Base-by-base conservation (phyloP, 176 grass and related monocot species). In the Eragrostis nindensis region DNA sequence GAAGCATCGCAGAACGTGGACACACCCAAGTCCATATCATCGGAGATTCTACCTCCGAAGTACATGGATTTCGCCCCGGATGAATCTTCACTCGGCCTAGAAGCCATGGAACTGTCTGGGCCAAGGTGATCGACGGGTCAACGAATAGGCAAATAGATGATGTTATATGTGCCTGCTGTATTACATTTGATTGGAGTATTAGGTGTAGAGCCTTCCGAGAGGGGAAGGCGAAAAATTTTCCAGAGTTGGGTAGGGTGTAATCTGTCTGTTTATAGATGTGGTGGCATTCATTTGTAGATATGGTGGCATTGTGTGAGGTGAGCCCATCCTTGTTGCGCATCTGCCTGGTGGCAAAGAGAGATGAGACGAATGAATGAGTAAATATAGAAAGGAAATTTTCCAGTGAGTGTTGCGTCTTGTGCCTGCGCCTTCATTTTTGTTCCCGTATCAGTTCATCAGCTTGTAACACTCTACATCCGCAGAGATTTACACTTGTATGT, bases 21-120 rank as follows among this genome's bases (percentile, higher is more conserved):
- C 19, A 83, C 90, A 0, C 88, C 88, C 0, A 93, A 93, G 62
- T 98, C 90, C 0, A 25, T 76, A 8, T 94, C 92, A 7, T 80
- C 80, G 9, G 95, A 98, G 66, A 68, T 90, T 25, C 64, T 85
- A 17, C 88, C 92, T 68, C 88, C 78, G 3, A 92, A 89, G 16
- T 98, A 91, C 84, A 80, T 89, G 79, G 92, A 95, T 38, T 91
- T 95, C 0, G 63, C 83, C 0, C 90, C 70, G 0, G 95, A 98
- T 3, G 95, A 98, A 38, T 95, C 92, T 25, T 98, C 95, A 0
- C 78, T 95, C 19, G 90, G 89, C 48, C 77, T 94, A 14, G 95
- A 98, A 81, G 95, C 92, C 13, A 94, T 98, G 86, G 95, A 98
- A 70, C 95, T 98, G 32, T 98, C 95, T 0, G 95, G 95, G 22